A percentile compares a stretch with the other conserved stretches of the same genome.
phyloP scores from a whole-genome alignment of 148 eudicot genomes.

The Cornus controversa region DNA sequence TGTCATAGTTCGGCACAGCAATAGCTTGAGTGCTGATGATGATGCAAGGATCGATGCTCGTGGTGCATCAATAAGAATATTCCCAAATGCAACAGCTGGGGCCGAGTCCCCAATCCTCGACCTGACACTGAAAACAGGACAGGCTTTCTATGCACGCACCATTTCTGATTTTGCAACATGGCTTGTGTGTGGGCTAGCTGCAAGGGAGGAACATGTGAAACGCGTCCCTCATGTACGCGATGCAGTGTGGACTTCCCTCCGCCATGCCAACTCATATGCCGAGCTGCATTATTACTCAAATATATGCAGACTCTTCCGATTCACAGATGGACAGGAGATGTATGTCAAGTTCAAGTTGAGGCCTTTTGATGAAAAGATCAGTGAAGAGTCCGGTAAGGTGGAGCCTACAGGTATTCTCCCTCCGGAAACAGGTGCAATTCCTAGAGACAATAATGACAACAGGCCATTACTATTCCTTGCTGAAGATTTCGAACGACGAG shows the following conservation, averaged over 20 bases:
- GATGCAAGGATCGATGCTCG: slow-evolving; percentile 58
- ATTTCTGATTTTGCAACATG: slow-evolving; percentile 54
- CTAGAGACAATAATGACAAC: slow-evolving; percentile 36
- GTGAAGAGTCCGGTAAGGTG: slow-evolving; percentile 44
- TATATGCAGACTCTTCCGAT: slow-evolving; percentile 47
- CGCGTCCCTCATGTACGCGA: slow-evolving; percentile 44
- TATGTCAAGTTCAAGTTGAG: slow-evolving; percentile 49
- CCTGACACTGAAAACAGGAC: slow-evolving; percentile 52
- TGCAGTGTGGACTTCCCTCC: slow-evolving; percentile 53
- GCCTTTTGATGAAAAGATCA: slow-evolving; percentile 34
- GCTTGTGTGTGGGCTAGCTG: slow-evolving; percentile 51
- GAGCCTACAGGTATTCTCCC: slow-evolving; percentile 48
- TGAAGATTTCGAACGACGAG: slow-evolving; percentile 44
- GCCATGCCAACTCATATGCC: slow-evolving; percentile 33
- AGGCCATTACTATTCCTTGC: slow-evolving; percentile 52
- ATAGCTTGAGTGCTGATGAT: slow-evolving; percentile 57
- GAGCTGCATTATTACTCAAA: slow-evolving; percentile 55
- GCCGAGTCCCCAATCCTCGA: slow-evolving; percentile 33
- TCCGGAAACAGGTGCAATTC: slow-evolving; percentile 59
- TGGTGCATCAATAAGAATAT: slow-evolving; percentile 53
- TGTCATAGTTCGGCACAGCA: slow-evolving; percentile 44
- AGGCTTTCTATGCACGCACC: slow-evolving; percentile 52
- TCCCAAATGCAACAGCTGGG: slow-evolving; percentile 18
- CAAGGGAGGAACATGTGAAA: slow-evolving; percentile 53
- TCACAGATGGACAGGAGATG: slow-evolving; percentile 54